phyloP scores from a whole-genome alignment of 176 grass and related monocot genomes.

The Triticum turgidum region DNA sequence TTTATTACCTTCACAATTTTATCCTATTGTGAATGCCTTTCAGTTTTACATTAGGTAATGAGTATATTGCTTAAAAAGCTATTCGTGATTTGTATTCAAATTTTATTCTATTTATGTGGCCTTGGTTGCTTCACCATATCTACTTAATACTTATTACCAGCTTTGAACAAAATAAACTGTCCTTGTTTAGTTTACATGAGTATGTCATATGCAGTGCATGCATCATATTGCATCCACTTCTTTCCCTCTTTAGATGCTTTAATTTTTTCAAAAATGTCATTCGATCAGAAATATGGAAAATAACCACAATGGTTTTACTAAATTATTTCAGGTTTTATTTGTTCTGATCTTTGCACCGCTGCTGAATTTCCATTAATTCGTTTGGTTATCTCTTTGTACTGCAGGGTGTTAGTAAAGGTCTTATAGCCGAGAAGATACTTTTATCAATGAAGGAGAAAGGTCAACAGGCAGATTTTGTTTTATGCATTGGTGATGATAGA shows the following conservation, averaged over 20 bases:
- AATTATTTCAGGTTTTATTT: background rate
- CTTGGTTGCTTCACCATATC: background rate
- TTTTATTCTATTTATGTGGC: background rate
- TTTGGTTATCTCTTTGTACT: background rate
- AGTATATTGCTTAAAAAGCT: background rate
- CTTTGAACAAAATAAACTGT: constrained; percentile 6
- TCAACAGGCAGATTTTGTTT: constrained; percentile 70
- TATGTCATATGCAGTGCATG: background rate
- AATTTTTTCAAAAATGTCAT: background rate
- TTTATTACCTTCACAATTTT: background rate
- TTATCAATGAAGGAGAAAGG: constrained; percentile 61
- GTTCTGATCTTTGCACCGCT: background rate
- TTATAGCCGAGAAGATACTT: constrained; percentile 77
- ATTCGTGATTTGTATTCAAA: background rate
- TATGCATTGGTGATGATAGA: constrained; percentile 84
- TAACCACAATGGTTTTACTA: background rate
- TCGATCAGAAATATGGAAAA: background rate
- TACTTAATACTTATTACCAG: background rate
- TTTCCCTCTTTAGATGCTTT: background rate
- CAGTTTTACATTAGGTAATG: background rate
- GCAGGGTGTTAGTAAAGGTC: constrained; percentile 84
- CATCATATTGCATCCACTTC: background rate
- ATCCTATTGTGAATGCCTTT: background rate
- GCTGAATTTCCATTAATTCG: background rate
- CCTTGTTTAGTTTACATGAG: background rate